Percentiles rank a stretch among this genome's conserved stretches.
Conservation (phyloP, 352 stramenopile species). For the Phytophthora hybrid region DNA sequence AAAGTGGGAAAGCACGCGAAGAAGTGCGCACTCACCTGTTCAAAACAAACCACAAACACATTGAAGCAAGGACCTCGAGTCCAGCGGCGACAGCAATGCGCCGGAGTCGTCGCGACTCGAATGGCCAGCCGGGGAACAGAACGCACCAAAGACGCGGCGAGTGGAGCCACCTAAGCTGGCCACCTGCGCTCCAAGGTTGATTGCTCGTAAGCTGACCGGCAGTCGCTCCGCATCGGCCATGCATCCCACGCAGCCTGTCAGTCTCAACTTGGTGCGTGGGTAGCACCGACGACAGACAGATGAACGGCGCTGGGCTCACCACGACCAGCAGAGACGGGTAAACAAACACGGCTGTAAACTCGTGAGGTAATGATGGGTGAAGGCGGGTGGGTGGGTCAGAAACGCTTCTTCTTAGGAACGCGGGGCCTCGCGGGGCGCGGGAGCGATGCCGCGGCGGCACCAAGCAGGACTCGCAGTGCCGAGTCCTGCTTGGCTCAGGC, state of each 20-base stretch:
- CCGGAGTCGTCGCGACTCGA: too few relatives aligned
- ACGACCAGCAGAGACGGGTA: constrained; percentile 7
- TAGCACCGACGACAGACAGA: too few relatives aligned
- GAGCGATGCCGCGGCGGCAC: background rate
- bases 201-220: constrained; percentile 1
- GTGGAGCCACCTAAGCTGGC: background rate
- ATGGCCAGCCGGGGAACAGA: background rate
- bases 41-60: too few relatives aligned
- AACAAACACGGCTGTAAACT: constrained; percentile 16
- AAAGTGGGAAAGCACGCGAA: background rate
- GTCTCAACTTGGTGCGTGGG: background rate
- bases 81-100: too few relatives aligned
- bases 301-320: background rate
- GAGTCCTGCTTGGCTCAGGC: background rate
- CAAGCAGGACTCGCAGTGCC: constrained; percentile 6
- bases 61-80: too few relatives aligned
- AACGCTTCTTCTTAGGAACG: constrained; percentile 21
- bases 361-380: constrained; percentile 30
- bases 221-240: background rate
- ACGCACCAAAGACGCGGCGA: constrained; percentile 10
- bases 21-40: background rate
- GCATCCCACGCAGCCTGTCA: background rate
- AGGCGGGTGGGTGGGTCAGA: constrained; percentile 13
- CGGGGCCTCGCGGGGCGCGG: background rate
- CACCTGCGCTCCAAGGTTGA: constrained; percentile 7